Base-by-base conservation (phyloP, 179 eudicot species). In the Pouteria campechiana region DNA sequence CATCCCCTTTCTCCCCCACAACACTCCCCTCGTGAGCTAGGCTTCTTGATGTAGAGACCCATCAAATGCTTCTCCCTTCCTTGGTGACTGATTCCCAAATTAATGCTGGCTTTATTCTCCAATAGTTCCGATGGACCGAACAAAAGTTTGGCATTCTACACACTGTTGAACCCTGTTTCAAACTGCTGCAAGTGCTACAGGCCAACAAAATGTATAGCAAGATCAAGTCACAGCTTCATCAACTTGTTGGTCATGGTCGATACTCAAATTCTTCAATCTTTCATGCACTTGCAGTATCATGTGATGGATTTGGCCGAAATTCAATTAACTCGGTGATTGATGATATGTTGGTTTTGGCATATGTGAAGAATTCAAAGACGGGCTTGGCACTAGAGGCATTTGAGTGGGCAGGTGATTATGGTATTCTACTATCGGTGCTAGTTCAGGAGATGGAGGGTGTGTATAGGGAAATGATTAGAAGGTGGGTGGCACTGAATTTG, bases 321-420 rank as follows among this genome's bases (percentile, higher is more conserved):
- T n/a, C n/a, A n/a, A n/a, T n/a, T n/a, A n/a, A n/a, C n/a, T 42
- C 48, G 6, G 22, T 58, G n/a, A 49, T 58, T 14, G 50, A 42
- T 20, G 57, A 58, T 43, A 58, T 58, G 64, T 17, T 58, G 17
- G 23, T 58, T 6, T 45, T 50, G 6, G 46, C 50, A 8, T 50
- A 50, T 35, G 50, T 36, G 8, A 24, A 58, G 8, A 22, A 15
- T 36, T 31, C 7, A 16, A 58, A 58, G 18, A 35, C 25, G 1
- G 50, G 43, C 35, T 25, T 19, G 45, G 64, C 57, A 14, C 23
- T 58, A 2, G 51, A 58, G 14, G 64, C 57, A 25, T 58, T 58
- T 23, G 39, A 50, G 57, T 42, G 57, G 37, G 45, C 57, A 0
- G 45, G 51, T 3, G 57, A 50, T 50, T 58, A 58, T 43, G 64